phyloP scores from a whole-genome alignment of 169 alveolate species.

The Amoebophrya sp. region DNA sequence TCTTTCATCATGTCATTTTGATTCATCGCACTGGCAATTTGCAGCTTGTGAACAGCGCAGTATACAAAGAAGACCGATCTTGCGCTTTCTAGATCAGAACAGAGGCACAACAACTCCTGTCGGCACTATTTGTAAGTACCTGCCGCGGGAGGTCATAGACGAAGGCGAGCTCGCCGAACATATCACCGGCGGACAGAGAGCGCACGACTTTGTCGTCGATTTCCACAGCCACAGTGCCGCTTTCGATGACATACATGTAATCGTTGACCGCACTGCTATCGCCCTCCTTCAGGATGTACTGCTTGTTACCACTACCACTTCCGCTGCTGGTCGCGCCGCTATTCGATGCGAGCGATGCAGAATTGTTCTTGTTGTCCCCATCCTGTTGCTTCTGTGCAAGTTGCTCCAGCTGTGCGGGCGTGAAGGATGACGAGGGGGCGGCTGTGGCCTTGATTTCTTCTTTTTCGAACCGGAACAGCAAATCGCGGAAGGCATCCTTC shows the following conservation, averaged over 20 bases:
- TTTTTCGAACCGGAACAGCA: neutral
- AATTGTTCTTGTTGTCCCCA: no score
- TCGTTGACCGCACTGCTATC: neutral
- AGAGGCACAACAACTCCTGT: no score
- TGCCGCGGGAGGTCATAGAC: neutral
- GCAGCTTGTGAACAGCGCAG: no score
- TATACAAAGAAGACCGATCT: no score
- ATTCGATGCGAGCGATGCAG: no score
- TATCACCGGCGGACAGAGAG: neutral
- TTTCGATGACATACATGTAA: neutral
- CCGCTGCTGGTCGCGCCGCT: no score
- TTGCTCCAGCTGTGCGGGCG: no score
- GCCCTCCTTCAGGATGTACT: neutral
- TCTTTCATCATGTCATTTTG: no score
- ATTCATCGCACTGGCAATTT: no score
- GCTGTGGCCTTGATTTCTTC: neutral
- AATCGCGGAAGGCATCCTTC: neutral
- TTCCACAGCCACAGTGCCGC: neutral
- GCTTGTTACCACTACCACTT: neutral
- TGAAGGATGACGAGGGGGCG: neutral
- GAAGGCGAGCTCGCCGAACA: slow-evolving; percentile 16
- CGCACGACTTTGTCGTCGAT: neutral
- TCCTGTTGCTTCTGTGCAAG: no score
- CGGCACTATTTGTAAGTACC: no score
- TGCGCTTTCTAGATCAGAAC: no score